A percentile compares a stretch with the other conserved stretches of the same genome.
phyloP scores from a whole-genome alignment of 1,139 yeast species.

The Scheffersomyces quercinus region DNA sequence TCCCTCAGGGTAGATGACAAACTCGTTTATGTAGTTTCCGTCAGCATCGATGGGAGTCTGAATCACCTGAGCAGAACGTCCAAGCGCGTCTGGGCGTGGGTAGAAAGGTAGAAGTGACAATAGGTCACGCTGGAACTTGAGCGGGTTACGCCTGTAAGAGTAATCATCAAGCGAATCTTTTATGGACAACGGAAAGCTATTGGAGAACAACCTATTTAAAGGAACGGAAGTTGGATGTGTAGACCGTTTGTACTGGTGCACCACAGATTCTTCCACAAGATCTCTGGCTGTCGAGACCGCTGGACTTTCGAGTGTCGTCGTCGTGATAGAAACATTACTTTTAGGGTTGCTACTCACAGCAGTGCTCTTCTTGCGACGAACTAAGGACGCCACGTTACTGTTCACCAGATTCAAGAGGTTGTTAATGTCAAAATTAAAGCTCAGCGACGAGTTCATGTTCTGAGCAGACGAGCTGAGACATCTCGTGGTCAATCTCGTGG shows the following conservation, averaged over 20 bases:
- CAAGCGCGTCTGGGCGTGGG: conserved; percentile 32
- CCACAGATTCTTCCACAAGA: neutral
- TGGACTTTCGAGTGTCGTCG: neutral
- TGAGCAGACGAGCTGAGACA: conserved; percentile 1
- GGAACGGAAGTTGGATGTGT: conserved; percentile 70
- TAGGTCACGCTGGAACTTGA: conserved; percentile 54
- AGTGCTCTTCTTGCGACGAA: conserved; percentile 1
- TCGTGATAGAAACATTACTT: neutral
- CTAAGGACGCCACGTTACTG: neutral
- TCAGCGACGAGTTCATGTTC: conserved; percentile 5
- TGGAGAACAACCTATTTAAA: conserved; percentile 47
- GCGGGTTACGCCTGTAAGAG: conserved; percentile 37
- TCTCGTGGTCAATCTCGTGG: neutral
- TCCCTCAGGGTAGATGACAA: conserved; percentile 52
- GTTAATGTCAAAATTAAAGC: conserved; percentile 14
- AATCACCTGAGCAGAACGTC: conserved; percentile 33
- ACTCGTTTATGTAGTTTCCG: conserved; percentile 60
- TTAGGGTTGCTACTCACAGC: neutral
- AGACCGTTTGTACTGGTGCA: conserved; percentile 39
- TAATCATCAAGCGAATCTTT: conserved; percentile 56
- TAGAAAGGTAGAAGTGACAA: conserved; percentile 43
- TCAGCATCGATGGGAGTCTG: conserved; percentile 42
- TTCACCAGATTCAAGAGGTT: conserved; percentile 4
- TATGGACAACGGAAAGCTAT: conserved; percentile 58
- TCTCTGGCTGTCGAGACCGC: neutral